Evolutionary conservation across 2,329 filamentous ascomycete species (phyloP).

Genomic region (Xylogone sp.): DNA sequence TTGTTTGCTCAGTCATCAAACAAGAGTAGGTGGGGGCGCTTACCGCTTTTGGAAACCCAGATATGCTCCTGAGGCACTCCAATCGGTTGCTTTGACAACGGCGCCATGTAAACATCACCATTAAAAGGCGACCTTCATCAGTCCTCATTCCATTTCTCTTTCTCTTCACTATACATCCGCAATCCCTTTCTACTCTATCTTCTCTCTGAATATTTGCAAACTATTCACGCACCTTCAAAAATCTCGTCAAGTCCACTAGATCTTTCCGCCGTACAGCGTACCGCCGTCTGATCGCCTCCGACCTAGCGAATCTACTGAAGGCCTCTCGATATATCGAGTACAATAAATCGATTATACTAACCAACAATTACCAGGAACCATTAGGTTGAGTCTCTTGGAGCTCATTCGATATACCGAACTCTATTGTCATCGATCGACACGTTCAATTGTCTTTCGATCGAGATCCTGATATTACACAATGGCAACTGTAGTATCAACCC

Average conservation of each 20-base stretch:
- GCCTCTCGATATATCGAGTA: slow-evolving; percentile 46
- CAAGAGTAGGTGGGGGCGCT: not conserved
- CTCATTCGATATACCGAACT: slow-evolving; percentile 40
- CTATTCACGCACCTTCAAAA: slow-evolving; percentile 19
- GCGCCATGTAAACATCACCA: not conserved
- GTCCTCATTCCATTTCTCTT: not conserved
- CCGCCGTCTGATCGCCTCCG: slow-evolving; percentile 46
- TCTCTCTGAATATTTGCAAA: slow-evolving; percentile 20
- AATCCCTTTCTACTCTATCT: slow-evolving; percentile 17
- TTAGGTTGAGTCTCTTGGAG: slow-evolving; percentile 58
- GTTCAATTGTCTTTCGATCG: slow-evolving; percentile 46
- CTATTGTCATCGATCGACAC: slow-evolving; percentile 38
- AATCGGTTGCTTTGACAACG: not conserved
- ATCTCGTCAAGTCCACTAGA: slow-evolving; percentile 37
- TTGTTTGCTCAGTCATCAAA: not conserved
- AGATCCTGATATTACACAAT: slow-evolving; percentile 53
- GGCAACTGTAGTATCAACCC: slow-evolving; percentile 85
- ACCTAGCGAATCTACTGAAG: slow-evolving; percentile 41
- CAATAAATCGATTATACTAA: slow-evolving; percentile 42
- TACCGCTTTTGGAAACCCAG: not conserved
- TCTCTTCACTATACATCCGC: not conserved
- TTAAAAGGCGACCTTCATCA: not conserved
- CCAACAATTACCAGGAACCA: slow-evolving; percentile 48
- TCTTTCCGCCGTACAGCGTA: slow-evolving; percentile 38
- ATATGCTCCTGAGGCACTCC: not conserved